Conservation (phyloP, 2,329 filamentous ascomycete genomes). For the Coniella vitis region DNA sequence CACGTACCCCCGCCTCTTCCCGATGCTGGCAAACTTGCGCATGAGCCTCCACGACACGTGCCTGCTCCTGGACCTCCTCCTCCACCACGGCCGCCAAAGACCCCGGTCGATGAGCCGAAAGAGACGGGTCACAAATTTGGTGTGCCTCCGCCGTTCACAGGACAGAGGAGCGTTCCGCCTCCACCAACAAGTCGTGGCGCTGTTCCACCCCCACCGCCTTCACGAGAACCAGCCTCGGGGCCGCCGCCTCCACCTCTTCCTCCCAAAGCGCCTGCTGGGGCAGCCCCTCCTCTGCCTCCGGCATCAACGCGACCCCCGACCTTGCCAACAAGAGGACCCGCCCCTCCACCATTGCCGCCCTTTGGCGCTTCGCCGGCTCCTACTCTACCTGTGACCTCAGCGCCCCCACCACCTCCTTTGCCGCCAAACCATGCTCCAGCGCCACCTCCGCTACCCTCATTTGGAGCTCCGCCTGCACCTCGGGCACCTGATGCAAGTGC, state of each 20-base stretch:
- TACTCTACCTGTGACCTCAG: conserved; percentile 25
- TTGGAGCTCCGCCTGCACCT: conserved; percentile 30
- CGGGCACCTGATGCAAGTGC: conserved; percentile 29
- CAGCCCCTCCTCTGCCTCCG: conserved; percentile 44
- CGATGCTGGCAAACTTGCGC: conserved; percentile 82
- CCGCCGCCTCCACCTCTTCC: conserved; percentile 37
- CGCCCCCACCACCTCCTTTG: conserved; percentile 30
- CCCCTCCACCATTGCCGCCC: conserved; percentile 24
- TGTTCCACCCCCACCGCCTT: conserved; percentile 65
- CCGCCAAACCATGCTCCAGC: conserved; percentile 29
- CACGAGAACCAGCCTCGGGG: conserved; percentile 29
- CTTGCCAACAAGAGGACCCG: conserved; percentile 29
- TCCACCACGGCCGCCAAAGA: conserved; percentile 63
- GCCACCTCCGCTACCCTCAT: conserved; percentile 30
- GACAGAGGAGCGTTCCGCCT: conserved; percentile 63
- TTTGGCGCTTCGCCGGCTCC: conserved; percentile 30
- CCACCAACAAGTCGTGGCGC: conserved; percentile 65
- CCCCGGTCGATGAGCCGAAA: conserved; percentile 60
- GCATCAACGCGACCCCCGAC: conserved; percentile 44
- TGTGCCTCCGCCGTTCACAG: conserved; percentile 74
- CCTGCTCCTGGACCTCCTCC: conserved; percentile 57
- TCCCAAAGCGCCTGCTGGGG: conserved; percentile 38
- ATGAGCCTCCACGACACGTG: conserved; percentile 40
- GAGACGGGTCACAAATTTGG: conserved; percentile 55
- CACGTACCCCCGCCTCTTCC: conserved; percentile 80